phyloP scores from a whole-genome alignment of 352 stramenopile genomes.

The Globisporangium perplexum region DNA sequence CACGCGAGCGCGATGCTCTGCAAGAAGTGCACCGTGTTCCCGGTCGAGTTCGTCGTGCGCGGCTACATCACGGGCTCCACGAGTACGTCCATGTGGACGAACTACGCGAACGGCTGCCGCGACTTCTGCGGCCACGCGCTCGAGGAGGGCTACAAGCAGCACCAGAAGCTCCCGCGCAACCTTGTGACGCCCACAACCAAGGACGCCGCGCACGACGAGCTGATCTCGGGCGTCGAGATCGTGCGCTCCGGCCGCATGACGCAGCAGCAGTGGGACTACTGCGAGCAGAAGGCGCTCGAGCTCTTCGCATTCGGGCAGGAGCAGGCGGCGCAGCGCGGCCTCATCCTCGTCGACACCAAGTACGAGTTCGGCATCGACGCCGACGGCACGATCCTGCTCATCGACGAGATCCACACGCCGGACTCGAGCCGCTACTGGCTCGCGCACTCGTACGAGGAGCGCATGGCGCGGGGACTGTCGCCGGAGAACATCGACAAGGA shows the following conservation, averaged over 20 bases:
- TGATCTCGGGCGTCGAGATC: conserved; percentile 94
- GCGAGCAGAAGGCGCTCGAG: conserved; percentile 87
- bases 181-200: conserved; percentile 99
- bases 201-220: conserved; percentile 96
- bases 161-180: conserved; percentile 94
- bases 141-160: conserved; percentile 94
- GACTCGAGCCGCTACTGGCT: conserved; percentile 97
- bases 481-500: conserved; percentile 99
- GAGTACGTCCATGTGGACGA: conserved; percentile 98
- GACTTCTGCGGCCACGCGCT: conserved; percentile 97
- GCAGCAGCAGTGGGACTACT: conserved; percentile 96
- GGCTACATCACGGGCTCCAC: conserved; percentile 97
- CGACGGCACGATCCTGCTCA: conserved; percentile 92
- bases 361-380: conserved; percentile 84
- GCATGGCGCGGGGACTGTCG: conserved; percentile 83
- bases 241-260: conserved; percentile 93
- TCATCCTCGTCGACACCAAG: conserved; percentile 99
- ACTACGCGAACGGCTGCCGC: conserved; percentile 95
- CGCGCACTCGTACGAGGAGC: conserved; percentile 85
- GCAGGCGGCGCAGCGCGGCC: conserved; percentile 85
- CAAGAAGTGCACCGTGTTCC: conserved; percentile 95
- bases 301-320: conserved; percentile 92
- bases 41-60: conserved; percentile 98
- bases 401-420: conserved; percentile 99
- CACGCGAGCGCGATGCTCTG: conserved; percentile 95